Base-by-base conservation (phyloP, 805 yeast genomes). In the Metschnikowia matae region DNA sequence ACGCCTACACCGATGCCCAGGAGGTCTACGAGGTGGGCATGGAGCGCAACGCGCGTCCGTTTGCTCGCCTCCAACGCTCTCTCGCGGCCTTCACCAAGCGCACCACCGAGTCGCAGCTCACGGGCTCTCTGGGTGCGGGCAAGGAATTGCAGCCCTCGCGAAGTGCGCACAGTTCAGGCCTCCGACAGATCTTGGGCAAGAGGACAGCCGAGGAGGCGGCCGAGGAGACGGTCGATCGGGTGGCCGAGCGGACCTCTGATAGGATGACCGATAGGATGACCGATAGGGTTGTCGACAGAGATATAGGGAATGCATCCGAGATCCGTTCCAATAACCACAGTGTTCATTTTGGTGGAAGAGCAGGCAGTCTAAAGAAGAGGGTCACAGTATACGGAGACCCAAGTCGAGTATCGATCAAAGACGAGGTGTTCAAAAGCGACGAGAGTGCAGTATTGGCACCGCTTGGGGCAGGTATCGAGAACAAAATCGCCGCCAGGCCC, bases 1-100 rank as follows among this genome's bases (percentile, higher is more conserved):
- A 77, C 18, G 75, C 79, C 49, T 59, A 60, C 41, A 57, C 59
- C 2, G 85, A 82, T 49, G 95, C 96, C 0, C 69, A 70, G 2
- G 79, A 78, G 47, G 80, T 88, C 0, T 84, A 75, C 57, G 70
- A 71, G 46, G 65, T 74, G 49, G 96, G 95, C 0, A 58, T 90
- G 1, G 71, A 73, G 34, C 63, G 67, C 3, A 66, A 72, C 14
- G 96, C 97, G 1, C 73, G 89, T 57, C 97, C 97, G 0, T 44
- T 74, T 33, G 54, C 49, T 2, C 54, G 77, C 32, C 63, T 73
- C 5, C 53, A 58, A 33, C 54, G 69, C 39, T 58, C 65, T 2
- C 81, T 70, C 55, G 63, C 68, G 4, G 74, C 74, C 29, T 85
- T 84, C 59, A 55, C 62, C 21, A 60, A 61, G 6, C 55, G 59